Evolutionary conservation across 2,329 filamentous ascomycete species (phyloP), one percentile per base, ranked within the genome.

Genomic region (Alternaria solani): DNA sequence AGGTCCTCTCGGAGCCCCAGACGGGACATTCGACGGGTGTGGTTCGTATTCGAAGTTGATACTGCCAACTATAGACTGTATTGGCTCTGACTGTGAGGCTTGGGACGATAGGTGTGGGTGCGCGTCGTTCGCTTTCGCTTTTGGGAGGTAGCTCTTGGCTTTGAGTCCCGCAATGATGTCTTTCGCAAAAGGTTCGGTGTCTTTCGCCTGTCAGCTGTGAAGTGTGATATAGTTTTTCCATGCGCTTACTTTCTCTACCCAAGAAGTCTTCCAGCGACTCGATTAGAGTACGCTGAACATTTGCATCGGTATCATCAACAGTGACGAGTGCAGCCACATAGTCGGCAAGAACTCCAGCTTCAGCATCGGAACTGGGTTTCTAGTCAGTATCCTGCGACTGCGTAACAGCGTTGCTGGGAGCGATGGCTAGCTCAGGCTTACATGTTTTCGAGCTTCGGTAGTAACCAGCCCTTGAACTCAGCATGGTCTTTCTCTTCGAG

Each of bases 261-360:
- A 94, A 79, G 74, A 94, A 94, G 73, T 94, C 91, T 2, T 87
- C 85, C 41, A 94, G 88, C 75, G 93, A 89, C 54, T 87, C 83
- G 72, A 91, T 84, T 77, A 90, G 93, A 52, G 90, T 86, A 68
- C 85, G 81, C 71, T 88, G 86, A 55, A 93, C 88, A 20, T 86
- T 83, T n/a, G 84, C 83, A 41, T 85, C 81, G 51, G 87, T 83
- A 62, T 89, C 89, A 65, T 70, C 62, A 62, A 91, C 88, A 55
- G 87, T 86, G 46, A 94, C 81, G 20, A 95, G 85, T 7, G 91
- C 91, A 62, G 94, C 84, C n/a, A 94, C 89, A 75, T 94, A 95
- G 70, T 95, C 92, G 47, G 91, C 91, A 3, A 95, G 87, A 5
- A 94, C 91, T 71, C 93, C 91, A 32, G 89, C 87, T 75, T 95